Evolutionary conservation across 345 rosid species (phyloP).

Genomic region (Adansonia digitata): DNA sequence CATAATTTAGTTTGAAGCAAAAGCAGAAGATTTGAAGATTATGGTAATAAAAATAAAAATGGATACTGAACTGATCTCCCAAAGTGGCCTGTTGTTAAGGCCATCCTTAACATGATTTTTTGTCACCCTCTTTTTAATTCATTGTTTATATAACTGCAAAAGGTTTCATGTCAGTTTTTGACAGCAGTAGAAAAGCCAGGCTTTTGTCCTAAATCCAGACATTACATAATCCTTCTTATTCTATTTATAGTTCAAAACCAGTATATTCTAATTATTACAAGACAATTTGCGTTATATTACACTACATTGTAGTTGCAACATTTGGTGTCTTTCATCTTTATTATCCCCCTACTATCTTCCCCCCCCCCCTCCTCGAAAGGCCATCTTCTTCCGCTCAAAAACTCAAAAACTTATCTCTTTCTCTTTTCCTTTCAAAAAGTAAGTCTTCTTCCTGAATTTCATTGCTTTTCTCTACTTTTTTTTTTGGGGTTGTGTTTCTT

Average conservation of each 20-base stretch:
- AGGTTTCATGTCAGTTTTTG: neutral
- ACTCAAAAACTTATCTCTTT: conserved; percentile 1
- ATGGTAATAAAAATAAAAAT: neutral
- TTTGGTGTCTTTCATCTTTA: neutral
- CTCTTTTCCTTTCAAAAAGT: conserved; percentile 14
- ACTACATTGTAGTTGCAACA: neutral
- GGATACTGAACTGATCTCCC: neutral
- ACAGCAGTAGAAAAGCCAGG: neutral
- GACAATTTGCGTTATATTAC: neutral
- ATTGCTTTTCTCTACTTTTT: neutral
- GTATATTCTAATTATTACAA: neutral
- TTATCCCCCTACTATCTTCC: too few relatives aligned
- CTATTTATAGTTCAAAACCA: conserved; percentile 3
- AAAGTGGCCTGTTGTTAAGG: neutral
- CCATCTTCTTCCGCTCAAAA: neutral
- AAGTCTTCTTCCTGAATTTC: neutral
- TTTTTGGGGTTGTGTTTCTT: neutral
- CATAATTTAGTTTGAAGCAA: neutral
- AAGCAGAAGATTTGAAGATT: neutral
- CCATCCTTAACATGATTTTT: neutral
- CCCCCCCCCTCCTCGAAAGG: neutral
- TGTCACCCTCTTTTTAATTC: neutral
- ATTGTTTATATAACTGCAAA: neutral
- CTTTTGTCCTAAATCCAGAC: neutral
- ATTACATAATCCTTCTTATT: neutral